Conservation (phyloP, 228 moss, liverwort and hornwort species). For the Sphagnum magellanicum region DNA sequence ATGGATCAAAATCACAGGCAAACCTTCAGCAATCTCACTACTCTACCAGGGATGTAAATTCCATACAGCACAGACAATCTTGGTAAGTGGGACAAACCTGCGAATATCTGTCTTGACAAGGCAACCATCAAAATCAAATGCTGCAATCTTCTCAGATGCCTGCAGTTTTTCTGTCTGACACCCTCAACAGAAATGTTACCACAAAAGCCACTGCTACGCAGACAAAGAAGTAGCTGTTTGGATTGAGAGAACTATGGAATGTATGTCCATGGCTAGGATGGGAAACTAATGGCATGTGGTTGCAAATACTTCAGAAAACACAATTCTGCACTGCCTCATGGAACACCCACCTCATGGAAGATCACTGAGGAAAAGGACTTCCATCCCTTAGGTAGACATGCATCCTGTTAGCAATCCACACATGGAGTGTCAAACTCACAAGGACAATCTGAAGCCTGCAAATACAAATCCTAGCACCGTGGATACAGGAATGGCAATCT, state of each 20-base stretch:
- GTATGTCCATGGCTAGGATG: not conserved
- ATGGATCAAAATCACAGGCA: too few species aligned
- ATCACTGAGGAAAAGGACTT: conserved; percentile 73
- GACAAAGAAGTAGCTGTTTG: not conserved
- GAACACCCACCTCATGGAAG: conserved; percentile 40
- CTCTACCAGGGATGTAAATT: too few species aligned
- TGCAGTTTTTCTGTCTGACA: conserved; percentile 53
- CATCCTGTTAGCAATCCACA: conserved; percentile 27
- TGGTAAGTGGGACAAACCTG: conserved; percentile 33
- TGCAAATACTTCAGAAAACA: not conserved
- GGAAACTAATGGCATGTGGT: not conserved
- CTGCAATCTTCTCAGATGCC: conserved; percentile 85
- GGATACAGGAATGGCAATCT: not conserved
- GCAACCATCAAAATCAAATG: conserved; percentile 96
- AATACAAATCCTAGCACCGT: not conserved
- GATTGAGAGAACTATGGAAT: not conserved
- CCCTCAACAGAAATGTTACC: conserved; percentile 6
- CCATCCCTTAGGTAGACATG: conserved; percentile 70
- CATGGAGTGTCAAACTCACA: not conserved
- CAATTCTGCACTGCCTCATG: not conserved
- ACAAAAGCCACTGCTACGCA: not conserved
- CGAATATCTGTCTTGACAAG: conserved; percentile 66
- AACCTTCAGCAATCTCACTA: too few species aligned
- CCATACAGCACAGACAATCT: not conserved
- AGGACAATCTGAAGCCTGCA: not conserved